Evolutionary conservation across 176 grass and related monocot species (phyloP), one percentile per base, ranked within the genome.

Genomic region (Triticum urartu): DNA sequence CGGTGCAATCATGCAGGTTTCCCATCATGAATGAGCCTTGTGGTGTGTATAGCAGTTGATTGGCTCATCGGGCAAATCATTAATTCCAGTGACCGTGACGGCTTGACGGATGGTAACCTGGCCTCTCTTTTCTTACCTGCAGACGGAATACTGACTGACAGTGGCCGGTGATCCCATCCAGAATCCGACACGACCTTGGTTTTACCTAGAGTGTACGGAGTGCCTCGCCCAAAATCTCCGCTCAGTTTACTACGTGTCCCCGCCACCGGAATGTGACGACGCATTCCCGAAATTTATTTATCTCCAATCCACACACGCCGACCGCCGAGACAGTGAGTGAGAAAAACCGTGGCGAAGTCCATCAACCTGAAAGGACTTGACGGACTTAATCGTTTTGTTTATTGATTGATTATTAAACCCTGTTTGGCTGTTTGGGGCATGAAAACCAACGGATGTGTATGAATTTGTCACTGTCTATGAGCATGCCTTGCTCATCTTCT

Each of bases 1-100:
- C 62, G 35, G 60, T 43, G 79, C 64, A 35, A 81, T 77, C 83
- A 81, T 42, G 79, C 32, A 18, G 72, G 6, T 73, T 83, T 79
- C 79, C 7, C 21, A 22, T 38, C 89, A 74, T 84, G 54, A 90
- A 79, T 87, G 56, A 59, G 65, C 14, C 56, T 25, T 58, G 21
- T 48, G 50, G 50, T 68, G 5, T 20, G 22, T 17, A 38, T 72
- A 20, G 48, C n/a, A 20, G 22, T 78, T 78, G 30, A 58, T 30
- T 72, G 22, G 50, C 28, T 79, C 32, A 18, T 7, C 1, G 54
- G 24, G 34, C 64, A 72, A 22, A 64, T 78, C 11, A 80, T 58
- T 74, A 32, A 71, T 54, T 70, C 66, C 28, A 5, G 6, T 47
- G 48, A 68, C 42, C 83, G 12, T 26, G 77, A 59, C 60, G 28